Base-by-base conservation (phyloP, 139 green algal genomes). In the Chlamydomonas eustigma region DNA sequence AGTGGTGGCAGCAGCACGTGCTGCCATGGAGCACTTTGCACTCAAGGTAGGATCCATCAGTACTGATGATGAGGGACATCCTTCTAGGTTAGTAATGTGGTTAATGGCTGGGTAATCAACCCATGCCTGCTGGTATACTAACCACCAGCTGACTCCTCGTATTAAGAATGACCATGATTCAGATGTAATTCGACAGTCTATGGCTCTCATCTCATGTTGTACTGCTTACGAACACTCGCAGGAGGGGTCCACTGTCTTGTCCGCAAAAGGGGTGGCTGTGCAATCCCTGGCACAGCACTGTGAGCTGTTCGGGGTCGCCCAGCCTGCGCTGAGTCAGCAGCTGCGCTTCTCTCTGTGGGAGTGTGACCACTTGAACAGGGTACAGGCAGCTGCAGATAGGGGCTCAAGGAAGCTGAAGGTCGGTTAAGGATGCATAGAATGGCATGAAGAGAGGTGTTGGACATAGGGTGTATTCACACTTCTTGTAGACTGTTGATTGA, bases 1-100 rank as follows among this genome's bases (percentile, higher is more conserved):
- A 0, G 58, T 88, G 71, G 77, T 80, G 51, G 74, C 79, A 2
- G 83, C 83, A n/a, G 80, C 74, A 34, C 32, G 74, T 24, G 80
- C 80, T 32, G 80, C 77, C 50, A 88, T 88, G 74, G 38, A 52
- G 28, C 75, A 83, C 71, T 88, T 88, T 69, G 77, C 80, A 0
- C 64, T 66, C 30, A 39, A 84, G 44, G 51, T 78, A 68, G 1
- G 44, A n/a, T n/a, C n/a, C n/a, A n/a, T n/a, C n/a, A n/a, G n/a
- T n/a, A n/a, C n/a, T n/a, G n/a, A n/a, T n/a, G n/a, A n/a, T n/a
- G n/a, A n/a, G n/a, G n/a, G n/a, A n/a, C n/a, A n/a, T n/a, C n/a
- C n/a, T n/a, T n/a, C n/a, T n/a, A n/a, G n/a, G n/a, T n/a, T n/a
- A n/a, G n/a, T n/a, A n/a, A n/a, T n/a, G n/a, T n/a, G n/a, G n/a